These are phyloP conservation scores for Penicillium sp. DNA, from an alignment of 2,329 filamentous ascomycete species.

Conservation along the genomic window DNA sequence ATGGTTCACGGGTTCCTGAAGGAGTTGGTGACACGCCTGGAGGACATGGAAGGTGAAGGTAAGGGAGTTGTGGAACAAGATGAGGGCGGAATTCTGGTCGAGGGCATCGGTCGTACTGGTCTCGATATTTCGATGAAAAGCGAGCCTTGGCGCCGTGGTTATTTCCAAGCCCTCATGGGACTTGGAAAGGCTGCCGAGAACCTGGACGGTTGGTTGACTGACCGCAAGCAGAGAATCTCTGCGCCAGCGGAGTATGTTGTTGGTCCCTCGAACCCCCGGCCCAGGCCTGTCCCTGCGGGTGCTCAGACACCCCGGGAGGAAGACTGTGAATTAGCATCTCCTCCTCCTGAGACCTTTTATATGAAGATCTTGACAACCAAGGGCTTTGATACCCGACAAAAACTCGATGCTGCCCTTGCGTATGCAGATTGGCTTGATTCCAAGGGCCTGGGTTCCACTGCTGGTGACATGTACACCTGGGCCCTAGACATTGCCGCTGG, in stretches of 20 bases:
- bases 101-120: constrained; percentile 55
- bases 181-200: constrained; percentile 75
- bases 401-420: constrained; percentile 74
- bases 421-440: constrained; percentile 85
- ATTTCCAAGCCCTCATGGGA: constrained; percentile 78
- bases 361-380: constrained; percentile 75
- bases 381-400: constrained; percentile 76
- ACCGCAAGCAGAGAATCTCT: constrained; percentile 63
- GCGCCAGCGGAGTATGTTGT: constrained; percentile 72
- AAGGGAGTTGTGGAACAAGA: constrained; percentile 58
- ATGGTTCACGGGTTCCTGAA: constrained; percentile 60
- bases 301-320: constrained; percentile 66
- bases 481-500: constrained; percentile 71
- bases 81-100: constrained; percentile 52
- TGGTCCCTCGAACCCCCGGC: constrained; percentile 79
- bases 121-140: constrained; percentile 72
- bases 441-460: constrained; percentile 64
- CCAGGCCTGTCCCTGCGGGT: constrained; percentile 67
- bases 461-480: constrained; percentile 70
- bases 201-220: constrained; percentile 73
- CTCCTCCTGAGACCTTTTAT: constrained; percentile 73
- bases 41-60: constrained; percentile 68
- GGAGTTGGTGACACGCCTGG: constrained; percentile 63
- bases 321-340: constrained; percentile 68
- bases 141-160: constrained; percentile 81